A percentile compares a stretch with the other conserved stretches of the same genome.
These are phyloP conservation scores for Nasturtium officinale DNA, from an alignment of 345 rosid genomes.

Conservation along the genomic window DNA sequence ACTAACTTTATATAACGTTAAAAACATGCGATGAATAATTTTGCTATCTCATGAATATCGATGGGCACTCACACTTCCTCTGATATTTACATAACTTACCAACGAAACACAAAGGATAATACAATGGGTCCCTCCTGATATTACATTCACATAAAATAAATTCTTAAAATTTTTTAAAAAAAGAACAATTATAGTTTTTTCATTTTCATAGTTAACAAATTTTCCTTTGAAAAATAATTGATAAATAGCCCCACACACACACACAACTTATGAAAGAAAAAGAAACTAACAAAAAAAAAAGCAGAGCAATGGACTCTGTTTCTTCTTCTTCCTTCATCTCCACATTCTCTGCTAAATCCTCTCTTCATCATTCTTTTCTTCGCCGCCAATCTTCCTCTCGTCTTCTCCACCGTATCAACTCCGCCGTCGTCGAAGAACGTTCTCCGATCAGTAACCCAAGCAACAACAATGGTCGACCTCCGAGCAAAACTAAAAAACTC, in stretches of 20 bases:
- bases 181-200: not conserved
- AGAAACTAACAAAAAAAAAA: not conserved
- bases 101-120: not conserved
- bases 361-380: conserved; percentile 25
- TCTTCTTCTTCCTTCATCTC: conserved; percentile 38
- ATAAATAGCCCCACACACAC: conserved; percentile 26
- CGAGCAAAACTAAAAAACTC: conserved; percentile 9
- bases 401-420: conserved; percentile 34
- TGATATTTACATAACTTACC: conserved; percentile 3
- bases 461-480: conserved; percentile 23
- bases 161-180: not conserved
- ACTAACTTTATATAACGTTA: not conserved
- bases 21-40: not conserved
- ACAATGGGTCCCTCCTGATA: not conserved
- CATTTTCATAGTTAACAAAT: conserved; percentile 20
- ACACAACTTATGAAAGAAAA: not conserved
- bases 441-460: conserved; percentile 7
- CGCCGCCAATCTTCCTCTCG: conserved; percentile 17
- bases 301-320: conserved; percentile 44
- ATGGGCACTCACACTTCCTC: no score
- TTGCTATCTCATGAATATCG: not conserved
- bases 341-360: conserved; percentile 19
- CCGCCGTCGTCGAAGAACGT: conserved; percentile 41
- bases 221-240: not conserved
- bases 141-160: conserved; percentile 23